Evolutionary conservation across 139 green algal genomes (phyloP), one percentile per base, ranked within the genome.

Genomic region (Deuterostichococcus epilithicus): DNA sequence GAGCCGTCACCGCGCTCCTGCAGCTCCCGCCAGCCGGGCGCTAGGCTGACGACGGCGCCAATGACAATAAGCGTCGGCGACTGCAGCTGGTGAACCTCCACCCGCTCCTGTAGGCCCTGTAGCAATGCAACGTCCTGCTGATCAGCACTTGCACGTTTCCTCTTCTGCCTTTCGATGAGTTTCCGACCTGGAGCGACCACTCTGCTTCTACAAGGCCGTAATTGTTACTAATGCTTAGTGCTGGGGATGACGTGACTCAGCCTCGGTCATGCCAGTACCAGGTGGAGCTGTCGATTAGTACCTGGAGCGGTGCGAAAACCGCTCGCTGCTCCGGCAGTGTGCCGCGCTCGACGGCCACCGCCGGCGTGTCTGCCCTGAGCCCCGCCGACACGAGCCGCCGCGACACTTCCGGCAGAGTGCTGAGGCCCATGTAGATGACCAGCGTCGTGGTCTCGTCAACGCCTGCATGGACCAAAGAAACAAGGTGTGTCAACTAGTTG

Each of bases 351-450:
- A 99, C 91, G 0, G 96, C 96, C 5, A 97, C 92, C 5, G 94
- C 92, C n/a, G 96, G 96, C 1, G 90, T 96, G 26, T 81, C 68
- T 0, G 81, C 39, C 5, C 42, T 18, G 25, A 95, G 74, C 5
- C 95, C 95, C 18, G 80, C 78, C 22, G 67, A 72, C 3, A 83
- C 39, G 26, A 99, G 86, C 80, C 90, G 84, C 67, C 76, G n/a
- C 1, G 82, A 77, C 38, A 98, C 86, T 15, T 45, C 66, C 8
- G 92, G 90, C 63, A 99, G 88, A 36, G 91, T 98, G 35, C 78
- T 79, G 33, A 99, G 87, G 1, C 96, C 96, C 96, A 99, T 99
- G 88, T 99, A 99, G 8, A 99, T 88, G 0, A 99, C 91, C 4
- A 99, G 91, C 5, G 96, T 99, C 60, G 95, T 96, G 88, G 94